Evolutionary conservation across 192 early-diverging fungal genomes (phyloP).

Genomic region (Linnemannia zychae): DNA sequence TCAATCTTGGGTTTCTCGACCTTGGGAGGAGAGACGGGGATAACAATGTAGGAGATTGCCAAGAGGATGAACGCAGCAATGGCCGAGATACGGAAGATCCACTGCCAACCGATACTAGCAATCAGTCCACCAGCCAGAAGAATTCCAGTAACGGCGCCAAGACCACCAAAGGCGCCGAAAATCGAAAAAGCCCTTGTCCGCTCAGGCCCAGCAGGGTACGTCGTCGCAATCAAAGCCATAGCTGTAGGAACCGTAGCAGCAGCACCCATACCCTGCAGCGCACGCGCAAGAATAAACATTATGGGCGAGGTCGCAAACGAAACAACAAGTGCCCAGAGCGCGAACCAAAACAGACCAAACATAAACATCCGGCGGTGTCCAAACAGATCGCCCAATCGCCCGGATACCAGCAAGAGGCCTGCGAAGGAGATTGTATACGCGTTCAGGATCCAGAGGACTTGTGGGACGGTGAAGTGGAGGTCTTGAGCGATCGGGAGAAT

Average conservation of each 20-base stretch:
- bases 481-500: slow-evolving; percentile 44
- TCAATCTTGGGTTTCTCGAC: slow-evolving; percentile 48
- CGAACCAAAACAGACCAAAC: slow-evolving; percentile 49
- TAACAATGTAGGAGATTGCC: slow-evolving; percentile 21
- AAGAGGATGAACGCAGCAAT: slow-evolving; percentile 33
- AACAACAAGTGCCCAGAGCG: slow-evolving; percentile 39
- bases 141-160: slow-evolving; percentile 46
- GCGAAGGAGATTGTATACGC: slow-evolving; percentile 55
- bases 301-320: slow-evolving; percentile 42
- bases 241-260: slow-evolving; percentile 43
- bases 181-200: slow-evolving; percentile 42
- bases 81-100: slow-evolving; percentile 57
- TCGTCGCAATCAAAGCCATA: slow-evolving; percentile 52
- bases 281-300: slow-evolving; percentile 50
- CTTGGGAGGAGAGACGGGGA: slow-evolving; percentile 31
- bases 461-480: slow-evolving; percentile 28
- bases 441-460: slow-evolving; percentile 45
- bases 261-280: slow-evolving; percentile 50
- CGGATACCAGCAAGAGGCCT: slow-evolving; percentile 43
- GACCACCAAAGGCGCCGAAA: slow-evolving; percentile 47
- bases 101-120: slow-evolving; percentile 49
- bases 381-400: slow-evolving; percentile 56
- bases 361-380: slow-evolving; percentile 54
- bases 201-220: slow-evolving; percentile 30
- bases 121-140: slow-evolving; percentile 50